Evolutionary conservation across 345 rosid species (phyloP), one percentile per base, ranked within the genome.

Genomic region (Arabidopsis suecica): DNA sequence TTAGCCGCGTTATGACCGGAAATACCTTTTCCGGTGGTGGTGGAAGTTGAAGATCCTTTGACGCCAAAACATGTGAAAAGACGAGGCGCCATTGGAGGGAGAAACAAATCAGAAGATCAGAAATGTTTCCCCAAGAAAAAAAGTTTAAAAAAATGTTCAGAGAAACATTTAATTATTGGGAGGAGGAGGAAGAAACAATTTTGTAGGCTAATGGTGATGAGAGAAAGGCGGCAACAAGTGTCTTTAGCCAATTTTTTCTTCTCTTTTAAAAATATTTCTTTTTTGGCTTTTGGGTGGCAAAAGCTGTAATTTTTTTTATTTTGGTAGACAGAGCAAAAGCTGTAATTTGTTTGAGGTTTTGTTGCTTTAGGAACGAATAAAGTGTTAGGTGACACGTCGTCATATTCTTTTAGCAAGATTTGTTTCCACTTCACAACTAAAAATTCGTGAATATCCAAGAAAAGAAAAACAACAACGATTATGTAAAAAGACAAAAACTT

Each of bases 41-140:
- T 22, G 32, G 70, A 69, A 25, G 77, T 72, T 48, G 76, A 64
- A 7, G 80, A 32, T 5, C 79, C 47, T 62, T 81, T 64, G 60
- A 47, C 69, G 71, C 87, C 71, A 22, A 88, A 88, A 76, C 94
- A 93, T 72, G 90, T 58, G 61, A 90, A 85, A 85, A 93, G 89
- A 87, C 87, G 88, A 40, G 85, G 87, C 53, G 85, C 81, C 96
- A 86, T 88, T 20, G 40, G 38, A 73, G 75, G 73, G 79, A 58
- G 74, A 68, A 20, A 61, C 78, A 37, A 56, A 12, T 58, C 66
- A 30, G 62, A 37, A 54, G 16, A 51, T 37, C 37, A 50, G 42
- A 68, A 68, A 51, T 68, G 80, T 68, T 68, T 76, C 73, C 68
- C 78, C 73, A 68, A 68, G 56, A 75, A 61, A n/a, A 44, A 75